Conservation (phyloP, 352 stramenopile genomes). For the Globisporangium viniferum region DNA sequence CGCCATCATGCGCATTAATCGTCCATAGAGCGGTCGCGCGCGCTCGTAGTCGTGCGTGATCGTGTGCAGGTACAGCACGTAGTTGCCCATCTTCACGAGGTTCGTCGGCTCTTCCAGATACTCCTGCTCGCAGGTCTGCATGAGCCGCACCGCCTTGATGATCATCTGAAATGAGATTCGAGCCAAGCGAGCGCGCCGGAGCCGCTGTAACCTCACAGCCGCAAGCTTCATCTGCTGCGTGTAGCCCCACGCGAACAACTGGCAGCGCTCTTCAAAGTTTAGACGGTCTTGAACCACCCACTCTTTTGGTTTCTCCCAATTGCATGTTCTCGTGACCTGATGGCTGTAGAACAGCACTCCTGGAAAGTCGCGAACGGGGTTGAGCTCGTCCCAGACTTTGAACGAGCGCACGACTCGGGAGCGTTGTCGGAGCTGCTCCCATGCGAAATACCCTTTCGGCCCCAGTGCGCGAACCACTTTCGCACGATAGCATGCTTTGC, state of each 20-base stretch:
- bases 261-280: conserved; percentile 40
- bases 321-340: conserved; percentile 56
- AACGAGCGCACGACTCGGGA: conserved; percentile 36
- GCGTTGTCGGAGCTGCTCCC: conserved; percentile 38
- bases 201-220: conserved; percentile 41
- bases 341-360: conserved; percentile 74
- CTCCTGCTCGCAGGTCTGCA: conserved; percentile 64
- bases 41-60: conserved; percentile 79
- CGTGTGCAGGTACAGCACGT: conserved; percentile 75
- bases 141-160: conserved; percentile 59
- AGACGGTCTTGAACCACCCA: conserved; percentile 48
- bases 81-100: conserved; percentile 79
- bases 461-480: conserved; percentile 46
- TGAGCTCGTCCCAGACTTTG: conserved; percentile 78
- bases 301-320: conserved; percentile 60
- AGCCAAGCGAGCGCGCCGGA: conserved; percentile 56
- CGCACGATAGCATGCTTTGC: conserved; percentile 36
- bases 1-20: conserved; percentile 73
- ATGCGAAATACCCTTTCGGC: conserved; percentile 57
- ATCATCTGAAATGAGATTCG: conserved; percentile 58
- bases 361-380: conserved; percentile 39
- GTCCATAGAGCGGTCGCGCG: conserved; percentile 60
- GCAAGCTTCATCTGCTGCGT: conserved; percentile 51
- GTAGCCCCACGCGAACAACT: conserved; percentile 67
- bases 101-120: conserved; percentile 77